Conservation (phyloP, 1,284 basidiomycete species). For the Gymnopus androsaceus region DNA sequence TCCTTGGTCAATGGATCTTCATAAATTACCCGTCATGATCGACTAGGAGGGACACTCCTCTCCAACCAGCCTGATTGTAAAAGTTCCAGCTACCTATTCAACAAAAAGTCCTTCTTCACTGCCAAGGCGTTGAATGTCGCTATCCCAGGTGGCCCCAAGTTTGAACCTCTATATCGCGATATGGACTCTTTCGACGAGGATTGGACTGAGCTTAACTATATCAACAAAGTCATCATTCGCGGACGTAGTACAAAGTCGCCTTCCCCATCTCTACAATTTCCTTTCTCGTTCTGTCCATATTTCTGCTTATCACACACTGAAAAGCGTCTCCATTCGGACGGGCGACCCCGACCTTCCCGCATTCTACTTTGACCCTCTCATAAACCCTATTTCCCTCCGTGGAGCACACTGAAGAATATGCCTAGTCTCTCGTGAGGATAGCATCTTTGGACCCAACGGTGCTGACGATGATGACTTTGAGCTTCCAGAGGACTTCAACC, state of each 20-base stretch:
- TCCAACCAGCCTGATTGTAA: constrained; percentile 93
- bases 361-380: constrained; percentile 98
- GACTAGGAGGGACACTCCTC: constrained; percentile 90
- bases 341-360: constrained; percentile 98
- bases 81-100: constrained; percentile 91
- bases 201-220: constrained; percentile 99
- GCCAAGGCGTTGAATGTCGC: constrained; percentile 98
- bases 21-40: constrained; percentile 96
- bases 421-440: constrained; percentile 90
- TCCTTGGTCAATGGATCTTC: constrained; percentile 89
- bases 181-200: constrained; percentile 98
- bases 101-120: constrained; percentile 98
- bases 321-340: constrained; percentile 98
- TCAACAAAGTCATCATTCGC: constrained; percentile 99
- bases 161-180: constrained; percentile 92
- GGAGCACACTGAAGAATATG: constrained; percentile 81
- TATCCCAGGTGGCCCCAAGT: constrained; percentile 98
- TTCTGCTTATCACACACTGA: constrained; percentile 90
- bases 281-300: constrained; percentile 94
- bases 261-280: constrained; percentile 99
- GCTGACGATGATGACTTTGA: constrained; percentile 89
- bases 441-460: constrained; percentile 84
- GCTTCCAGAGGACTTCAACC: constrained; percentile 78
- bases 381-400: constrained; percentile 93
- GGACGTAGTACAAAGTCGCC: constrained; percentile 99